Conservation (phyloP, 1,139 yeast genomes). For the Protomyces inundatus region DNA sequence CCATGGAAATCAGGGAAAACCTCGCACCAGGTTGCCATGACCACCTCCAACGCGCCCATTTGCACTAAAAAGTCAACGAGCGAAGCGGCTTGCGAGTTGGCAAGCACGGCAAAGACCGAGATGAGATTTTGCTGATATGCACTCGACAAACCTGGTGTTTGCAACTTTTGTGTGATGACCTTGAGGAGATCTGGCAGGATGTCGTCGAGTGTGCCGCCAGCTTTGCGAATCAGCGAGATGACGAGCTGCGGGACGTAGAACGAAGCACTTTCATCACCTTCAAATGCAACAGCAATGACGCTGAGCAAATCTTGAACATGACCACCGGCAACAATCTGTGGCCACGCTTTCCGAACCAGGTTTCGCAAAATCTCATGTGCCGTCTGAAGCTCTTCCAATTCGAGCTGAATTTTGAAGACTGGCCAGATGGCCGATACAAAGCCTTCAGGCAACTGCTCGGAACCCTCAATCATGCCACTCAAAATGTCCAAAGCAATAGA, state of each 20-base stretch:
- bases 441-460: constrained; percentile 24
- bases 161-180: constrained; percentile 8
- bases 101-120: constrained; percentile 28
- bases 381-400: constrained; percentile 27
- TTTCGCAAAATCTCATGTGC: constrained; percentile 24
- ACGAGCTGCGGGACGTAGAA: constrained; percentile 25
- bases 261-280: constrained; percentile 13
- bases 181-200: constrained; percentile 24
- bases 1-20: constrained; percentile 28
- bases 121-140: constrained; percentile 26
- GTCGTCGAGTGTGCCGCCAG: constrained; percentile 11
- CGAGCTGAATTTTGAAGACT: constrained; percentile 16
- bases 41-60: constrained; percentile 22
- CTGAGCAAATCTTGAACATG: constrained; percentile 11
- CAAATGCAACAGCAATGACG: constrained; percentile 18
- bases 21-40: constrained; percentile 30
- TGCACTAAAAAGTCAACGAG: constrained; percentile 23
- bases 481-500: constrained; percentile 27
- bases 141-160: constrained; percentile 10
- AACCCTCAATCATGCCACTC: constrained; percentile 27
- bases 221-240: constrained; percentile 24
- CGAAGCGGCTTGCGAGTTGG: constrained; percentile 18
- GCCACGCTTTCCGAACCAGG: constrained; percentile 23
- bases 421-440: constrained; percentile 28
- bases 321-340: constrained; percentile 16